Conservation (phyloP, 1,139 yeast genomes). For the Magnusiomyces paraingens region DNA sequence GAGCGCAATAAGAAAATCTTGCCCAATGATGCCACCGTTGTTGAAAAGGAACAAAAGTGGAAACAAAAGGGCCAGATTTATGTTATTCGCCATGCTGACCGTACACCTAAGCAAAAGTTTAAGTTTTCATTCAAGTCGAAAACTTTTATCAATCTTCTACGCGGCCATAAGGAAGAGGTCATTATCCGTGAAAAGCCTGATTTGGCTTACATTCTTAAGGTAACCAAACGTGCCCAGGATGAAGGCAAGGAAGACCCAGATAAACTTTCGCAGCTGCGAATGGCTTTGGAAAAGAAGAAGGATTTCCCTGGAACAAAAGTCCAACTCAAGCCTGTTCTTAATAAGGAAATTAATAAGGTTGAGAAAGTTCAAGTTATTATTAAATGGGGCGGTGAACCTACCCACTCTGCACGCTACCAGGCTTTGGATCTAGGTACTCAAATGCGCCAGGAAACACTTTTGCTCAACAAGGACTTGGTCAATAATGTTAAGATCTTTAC, state of each 20-base stretch:
- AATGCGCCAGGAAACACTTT: conserved; percentile 81
- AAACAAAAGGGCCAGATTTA: conserved; percentile 88
- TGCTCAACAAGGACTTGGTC: conserved; percentile 77
- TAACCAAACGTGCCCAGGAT: conserved; percentile 75
- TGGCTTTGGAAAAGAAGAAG: conserved; percentile 84
- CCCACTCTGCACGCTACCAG: conserved; percentile 94
- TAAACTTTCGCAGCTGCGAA: conserved; percentile 68
- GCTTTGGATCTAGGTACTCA: conserved; percentile 95
- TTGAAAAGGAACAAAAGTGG: conserved; percentile 93
- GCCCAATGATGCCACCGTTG: conserved; percentile 31
- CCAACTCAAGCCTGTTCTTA: conserved; percentile 84
- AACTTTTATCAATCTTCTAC: conserved; percentile 74
- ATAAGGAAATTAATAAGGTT: conserved; percentile 42
- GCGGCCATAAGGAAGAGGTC: conserved; percentile 94
- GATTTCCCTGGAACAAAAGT: conserved; percentile 93
- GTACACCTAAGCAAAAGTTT: conserved; percentile 98
- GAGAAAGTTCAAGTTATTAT: conserved; percentile 93
- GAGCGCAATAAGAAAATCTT: conserved; percentile 18
- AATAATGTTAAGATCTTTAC: conserved; percentile 83
- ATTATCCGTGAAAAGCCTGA: conserved; percentile 87
- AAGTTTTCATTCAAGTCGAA: conserved; percentile 90
- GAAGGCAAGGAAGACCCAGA: conserved; percentile 71
- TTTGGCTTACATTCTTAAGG: conserved; percentile 74
- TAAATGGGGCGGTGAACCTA: conserved; percentile 99
- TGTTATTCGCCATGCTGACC: conserved; percentile 93